phyloP scores from a whole-genome alignment of 2,329 filamentous ascomycete species.

The Didymella sp. region DNA sequence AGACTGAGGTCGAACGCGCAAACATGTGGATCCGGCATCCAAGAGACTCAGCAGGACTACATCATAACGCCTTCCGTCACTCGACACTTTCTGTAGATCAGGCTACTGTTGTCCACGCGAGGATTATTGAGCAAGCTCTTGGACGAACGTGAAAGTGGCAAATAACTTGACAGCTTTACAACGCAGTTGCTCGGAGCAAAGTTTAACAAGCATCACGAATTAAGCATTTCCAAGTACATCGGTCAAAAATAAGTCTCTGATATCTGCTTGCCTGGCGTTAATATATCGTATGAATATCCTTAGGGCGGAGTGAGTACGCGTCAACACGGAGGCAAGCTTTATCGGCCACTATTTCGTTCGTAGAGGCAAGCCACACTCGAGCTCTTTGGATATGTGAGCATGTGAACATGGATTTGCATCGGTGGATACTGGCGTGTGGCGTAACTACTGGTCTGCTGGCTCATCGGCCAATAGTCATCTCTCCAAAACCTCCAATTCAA shows the following conservation, averaged over 20 bases:
- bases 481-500: background rate
- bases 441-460: background rate
- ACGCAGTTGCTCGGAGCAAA: no score
- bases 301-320: no score
- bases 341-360: no score
- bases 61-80: conserved; percentile 6
- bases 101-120: background rate
- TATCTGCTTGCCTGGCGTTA: no score
- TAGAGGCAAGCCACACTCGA: conserved; percentile 4
- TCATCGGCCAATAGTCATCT: background rate
- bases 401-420: background rate
- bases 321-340: no score
- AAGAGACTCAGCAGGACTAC: background rate
- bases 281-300: no score
- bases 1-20: background rate
- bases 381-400: background rate
- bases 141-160: no score
- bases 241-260: no score
- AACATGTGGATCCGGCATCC: background rate
- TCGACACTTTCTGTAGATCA: background rate
- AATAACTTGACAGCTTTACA: no score
- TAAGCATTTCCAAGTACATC: no score
- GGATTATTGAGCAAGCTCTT: no score
- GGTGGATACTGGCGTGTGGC: background rate
- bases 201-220: no score